Base-by-base conservation (phyloP, 768 basidiomycete species). In the Phlegmacium glaucopus region DNA sequence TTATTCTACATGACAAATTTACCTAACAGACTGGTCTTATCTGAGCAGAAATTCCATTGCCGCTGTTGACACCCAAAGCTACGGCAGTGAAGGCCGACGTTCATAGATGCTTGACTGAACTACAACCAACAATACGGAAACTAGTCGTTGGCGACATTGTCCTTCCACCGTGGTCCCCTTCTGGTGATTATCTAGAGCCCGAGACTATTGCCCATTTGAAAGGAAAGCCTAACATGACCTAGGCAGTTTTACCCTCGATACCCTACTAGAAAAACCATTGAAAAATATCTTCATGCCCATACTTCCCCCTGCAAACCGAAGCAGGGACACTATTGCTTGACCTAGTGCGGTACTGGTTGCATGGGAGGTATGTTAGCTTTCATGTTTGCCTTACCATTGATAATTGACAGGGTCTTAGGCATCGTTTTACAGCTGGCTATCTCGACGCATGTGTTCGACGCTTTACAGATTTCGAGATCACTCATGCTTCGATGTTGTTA, bases 361-460 rank as follows among this genome's bases (percentile, higher is more conserved):
- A 66, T 46, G 75, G 75, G 41, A 66, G 75, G 74, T 75, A 30
- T 10, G 61, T 39, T 15, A 37, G n/a, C 10, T 35, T 10, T 7
- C 16, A 22, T 22, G 22, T 26, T 30, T 29, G n/a, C 11, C 6
- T 2, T 2, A 22, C 5, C 22, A 22, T 5, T 22, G 5, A 5
- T 3, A 5, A 22, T 22, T 22, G 22, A 22, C 22, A 22, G 22
- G 22, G 22, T 3, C 22, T 2, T 36, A 76, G 75, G 55, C 67
- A 75, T 63, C 71, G 75, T 15, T 75, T 75, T 41, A 75, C 72
- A 1, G 69, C 70, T 18, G 72, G 72, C 26, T 77, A 68, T 42
- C 59, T 75, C 4, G 72, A 72, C 47, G 63, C 64, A 13, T 77
- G 73, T 43, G 63, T 77, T 26, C 56, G 65, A 9, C 62, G 70